Evolutionary conservation across 768 basidiomycete genomes (phyloP), one percentile per base, ranked within the genome.

Genomic region (Crucibulum laeve): DNA sequence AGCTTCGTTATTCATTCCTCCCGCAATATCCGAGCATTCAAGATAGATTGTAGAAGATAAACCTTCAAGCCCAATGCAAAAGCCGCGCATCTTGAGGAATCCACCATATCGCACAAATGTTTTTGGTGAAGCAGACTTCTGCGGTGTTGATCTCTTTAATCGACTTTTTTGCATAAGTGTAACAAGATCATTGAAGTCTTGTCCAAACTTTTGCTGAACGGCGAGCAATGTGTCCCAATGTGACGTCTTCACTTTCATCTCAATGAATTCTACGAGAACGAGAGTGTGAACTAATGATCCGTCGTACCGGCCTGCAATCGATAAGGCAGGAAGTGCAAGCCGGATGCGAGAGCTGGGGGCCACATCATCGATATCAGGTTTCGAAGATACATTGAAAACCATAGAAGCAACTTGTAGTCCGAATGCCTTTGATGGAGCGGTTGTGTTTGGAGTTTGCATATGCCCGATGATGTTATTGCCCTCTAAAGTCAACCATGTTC

Each of bases 151-250:
- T n/a, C 56, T 43, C 4, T 48, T 43, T 19, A 26, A 26, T 21
- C 79, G 77, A 8, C 76, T 84, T 55, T 87, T 73, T 48, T 78
- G 76, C 24, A 89, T 69, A 38, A 92, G 59, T 4, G 73, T 63
- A 10, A 92, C 62, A 21, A 92, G 68, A 46, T 93, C 91, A 49
- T 86, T 84, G 61, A 92, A 87, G 62, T 93, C 91, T 53, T 86
- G 84, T 4, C 88, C 91, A 45, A 92, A 92, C 55, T 91, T 91
- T 50, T 89, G 87, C 55, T 91, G 91, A 6, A 94, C 85, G 4
- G 77, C 78, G 2, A 93, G 72, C 3, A 92, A 60, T 4, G 85
- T 87, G 55, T 94, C 91, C 80, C 88, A 84, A 53, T 91, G 82
- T 0, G 80, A 78, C 4, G 88, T 87, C 54, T 87, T 91, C 45